Percentiles rank a stretch among this genome's conserved stretches.
Evolutionary conservation across 2,329 filamentous ascomycete genomes (phyloP).

Genomic region (Arthrinium phaeospermum): DNA sequence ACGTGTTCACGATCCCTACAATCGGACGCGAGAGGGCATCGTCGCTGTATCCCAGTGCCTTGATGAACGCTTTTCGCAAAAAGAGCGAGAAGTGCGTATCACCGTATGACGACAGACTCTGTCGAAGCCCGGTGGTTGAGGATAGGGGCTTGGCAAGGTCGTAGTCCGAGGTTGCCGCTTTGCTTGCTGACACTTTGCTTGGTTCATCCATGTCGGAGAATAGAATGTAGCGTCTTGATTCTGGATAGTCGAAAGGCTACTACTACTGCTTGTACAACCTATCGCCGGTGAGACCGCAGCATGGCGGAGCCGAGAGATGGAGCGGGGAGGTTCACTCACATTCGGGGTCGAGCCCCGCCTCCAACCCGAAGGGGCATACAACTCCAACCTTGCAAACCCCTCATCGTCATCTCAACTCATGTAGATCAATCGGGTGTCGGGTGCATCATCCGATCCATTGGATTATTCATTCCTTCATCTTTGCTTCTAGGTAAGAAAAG

Average conservation of each 20-base stretch:
- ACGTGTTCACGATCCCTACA: slow-evolving; percentile 77
- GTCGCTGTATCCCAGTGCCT: slow-evolving; percentile 75
- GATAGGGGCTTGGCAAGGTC: slow-evolving; percentile 60
- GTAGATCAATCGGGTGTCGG: background rate
- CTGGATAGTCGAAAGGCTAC: too few relatives aligned
- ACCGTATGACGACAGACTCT: slow-evolving; percentile 71
- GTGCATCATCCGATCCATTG: background rate
- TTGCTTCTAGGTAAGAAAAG: background rate
- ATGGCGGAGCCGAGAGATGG: slow-evolving; percentile 1
- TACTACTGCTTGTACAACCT: background rate
- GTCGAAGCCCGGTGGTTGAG: slow-evolving; percentile 59
- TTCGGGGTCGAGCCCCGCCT: background rate
- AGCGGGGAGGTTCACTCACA: slow-evolving; percentile 4
- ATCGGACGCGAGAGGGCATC: slow-evolving; percentile 73
- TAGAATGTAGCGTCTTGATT: background rate
- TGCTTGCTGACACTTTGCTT: background rate
- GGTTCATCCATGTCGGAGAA: background rate
- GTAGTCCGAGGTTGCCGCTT: slow-evolving; percentile 56
- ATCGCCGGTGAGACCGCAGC: background rate
- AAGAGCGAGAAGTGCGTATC: slow-evolving; percentile 79
- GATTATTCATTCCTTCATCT: background rate
- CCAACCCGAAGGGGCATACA: background rate
- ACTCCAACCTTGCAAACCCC: background rate
- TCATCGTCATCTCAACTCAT: background rate
- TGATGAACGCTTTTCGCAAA: slow-evolving; percentile 78